phyloP scores from a whole-genome alignment of 306 rosid species.

The Arachis stenosperma region DNA sequence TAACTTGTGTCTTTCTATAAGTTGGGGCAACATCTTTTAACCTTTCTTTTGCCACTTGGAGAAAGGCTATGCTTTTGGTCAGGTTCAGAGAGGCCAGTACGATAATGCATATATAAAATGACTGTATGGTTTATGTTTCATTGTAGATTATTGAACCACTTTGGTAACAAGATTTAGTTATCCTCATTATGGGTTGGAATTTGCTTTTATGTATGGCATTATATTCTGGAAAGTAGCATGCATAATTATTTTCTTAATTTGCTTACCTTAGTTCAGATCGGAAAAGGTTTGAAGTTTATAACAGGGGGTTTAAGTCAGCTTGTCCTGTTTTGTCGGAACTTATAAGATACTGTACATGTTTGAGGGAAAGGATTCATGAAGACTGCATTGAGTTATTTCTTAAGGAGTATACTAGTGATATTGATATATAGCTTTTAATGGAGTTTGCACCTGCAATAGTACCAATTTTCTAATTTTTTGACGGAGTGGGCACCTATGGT shows the following conservation, averaged over 20 bases:
- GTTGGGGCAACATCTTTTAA: background rate
- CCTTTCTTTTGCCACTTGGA: background rate
- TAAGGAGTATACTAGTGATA: no score
- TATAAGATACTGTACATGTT: background rate
- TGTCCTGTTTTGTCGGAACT: conserved; percentile 3
- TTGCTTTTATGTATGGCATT: conserved; percentile 7
- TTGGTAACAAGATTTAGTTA: conserved; percentile 10
- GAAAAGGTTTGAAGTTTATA: conserved; percentile 17
- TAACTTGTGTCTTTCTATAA: background rate
- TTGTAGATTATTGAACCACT: conserved; percentile 4
- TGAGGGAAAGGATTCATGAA: background rate
- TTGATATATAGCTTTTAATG: background rate
- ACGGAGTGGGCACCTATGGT: conserved; percentile 1
- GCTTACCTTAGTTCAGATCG: background rate
- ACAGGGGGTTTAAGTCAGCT: conserved; percentile 4
- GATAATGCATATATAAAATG: conserved; percentile 15
- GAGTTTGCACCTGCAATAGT: conserved; percentile 4
- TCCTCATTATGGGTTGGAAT: background rate
- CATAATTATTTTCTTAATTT: conserved; percentile 3
- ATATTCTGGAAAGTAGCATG: conserved; percentile 13
- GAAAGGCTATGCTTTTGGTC: background rate
- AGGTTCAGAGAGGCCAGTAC: background rate
- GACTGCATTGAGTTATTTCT: background rate
- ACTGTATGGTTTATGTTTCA: conserved; percentile 1
- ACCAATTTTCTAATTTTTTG: background rate